These are phyloP conservation scores for Terana coerulea DNA, from an alignment of 768 basidiomycete genomes.

Conservation along the genomic window DNA sequence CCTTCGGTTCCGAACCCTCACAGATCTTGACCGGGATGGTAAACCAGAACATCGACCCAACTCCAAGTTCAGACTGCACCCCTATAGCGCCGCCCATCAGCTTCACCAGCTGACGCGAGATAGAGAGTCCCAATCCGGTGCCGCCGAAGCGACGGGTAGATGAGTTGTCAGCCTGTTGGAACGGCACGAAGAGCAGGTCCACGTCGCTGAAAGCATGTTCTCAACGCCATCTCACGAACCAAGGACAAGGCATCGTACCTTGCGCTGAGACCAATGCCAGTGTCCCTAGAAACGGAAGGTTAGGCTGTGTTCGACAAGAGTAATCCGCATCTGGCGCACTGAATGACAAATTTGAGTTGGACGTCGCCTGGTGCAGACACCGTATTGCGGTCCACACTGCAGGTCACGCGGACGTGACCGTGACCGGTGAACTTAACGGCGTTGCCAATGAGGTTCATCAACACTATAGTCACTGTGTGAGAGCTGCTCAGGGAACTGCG, in stretches of 20 bases:
- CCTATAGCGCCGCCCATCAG: conserved; percentile 75
- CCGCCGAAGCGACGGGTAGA: conserved; percentile 75
- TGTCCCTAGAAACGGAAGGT: conserved; percentile 46
- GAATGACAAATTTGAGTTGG: conserved; percentile 60
- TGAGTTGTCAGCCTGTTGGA: conserved; percentile 77
- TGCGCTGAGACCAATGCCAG: conserved; percentile 66
- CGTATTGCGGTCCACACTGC: conserved; percentile 44
- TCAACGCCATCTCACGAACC: not conserved
- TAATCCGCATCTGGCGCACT: conserved; percentile 33
- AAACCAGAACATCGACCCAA: conserved; percentile 72
- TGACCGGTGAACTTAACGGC: conserved; percentile 69
- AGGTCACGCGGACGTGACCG: conserved; percentile 61
- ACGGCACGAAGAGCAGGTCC: conserved; percentile 66
- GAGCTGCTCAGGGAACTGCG: not conserved
- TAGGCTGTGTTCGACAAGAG: not conserved
- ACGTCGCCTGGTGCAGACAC: conserved; percentile 39
- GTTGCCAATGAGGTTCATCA: conserved; percentile 78
- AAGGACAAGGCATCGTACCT: conserved; percentile 11
- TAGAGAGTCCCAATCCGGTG: conserved; percentile 72
- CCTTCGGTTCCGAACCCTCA: conserved; percentile 51
- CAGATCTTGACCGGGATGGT: conserved; percentile 63
- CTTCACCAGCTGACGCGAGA: conserved; percentile 70
- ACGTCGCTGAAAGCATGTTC: conserved; percentile 42
- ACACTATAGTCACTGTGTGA: conserved; percentile 35
- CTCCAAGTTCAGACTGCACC: conserved; percentile 58